Conservation (phyloP, 352 stramenopile genomes). For the Phytophthora tubulina region DNA sequence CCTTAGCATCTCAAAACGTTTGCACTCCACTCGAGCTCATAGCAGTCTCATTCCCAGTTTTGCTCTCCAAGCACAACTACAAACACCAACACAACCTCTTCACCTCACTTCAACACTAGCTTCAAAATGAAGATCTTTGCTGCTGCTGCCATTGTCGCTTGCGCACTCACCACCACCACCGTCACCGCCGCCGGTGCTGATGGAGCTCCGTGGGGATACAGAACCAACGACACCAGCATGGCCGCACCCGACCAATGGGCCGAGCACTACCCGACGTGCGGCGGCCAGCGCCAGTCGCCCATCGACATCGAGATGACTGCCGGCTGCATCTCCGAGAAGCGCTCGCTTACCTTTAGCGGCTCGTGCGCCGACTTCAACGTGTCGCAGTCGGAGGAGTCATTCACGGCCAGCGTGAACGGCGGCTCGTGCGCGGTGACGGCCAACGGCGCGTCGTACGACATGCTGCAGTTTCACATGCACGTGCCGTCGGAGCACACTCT, state of each 20-base stretch:
- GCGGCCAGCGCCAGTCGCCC: constrained; percentile 41
- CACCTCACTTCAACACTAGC: neutral
- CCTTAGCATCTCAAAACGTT: too few species aligned
- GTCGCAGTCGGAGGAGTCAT: constrained; percentile 36
- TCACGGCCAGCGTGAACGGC: constrained; percentile 30
- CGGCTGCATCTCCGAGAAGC: constrained; percentile 8
- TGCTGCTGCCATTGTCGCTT: constrained; percentile 5
- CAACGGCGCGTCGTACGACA: constrained; percentile 32
- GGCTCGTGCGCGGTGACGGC: constrained; percentile 24
- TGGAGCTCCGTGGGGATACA: constrained; percentile 28
- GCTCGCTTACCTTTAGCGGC: constrained; percentile 35
- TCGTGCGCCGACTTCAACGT: constrained; percentile 37
- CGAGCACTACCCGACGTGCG: constrained; percentile 20
- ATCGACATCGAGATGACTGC: constrained; percentile 40
- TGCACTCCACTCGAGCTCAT: too few species aligned
- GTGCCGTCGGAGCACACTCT: constrained; percentile 54
- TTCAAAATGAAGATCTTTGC: constrained; percentile 23
- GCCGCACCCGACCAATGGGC: neutral
- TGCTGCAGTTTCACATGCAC: constrained; percentile 54
- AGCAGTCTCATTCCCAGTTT: constrained; percentile 15
- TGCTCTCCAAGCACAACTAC: constrained; percentile 6
- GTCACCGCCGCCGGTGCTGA: constrained; percentile 1
- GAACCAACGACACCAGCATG: neutral
- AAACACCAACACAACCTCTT: neutral
- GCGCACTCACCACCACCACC: constrained; percentile 12